Base-by-base conservation (phyloP, 768 basidiomycete species). In the Pholiota conissans region DNA sequence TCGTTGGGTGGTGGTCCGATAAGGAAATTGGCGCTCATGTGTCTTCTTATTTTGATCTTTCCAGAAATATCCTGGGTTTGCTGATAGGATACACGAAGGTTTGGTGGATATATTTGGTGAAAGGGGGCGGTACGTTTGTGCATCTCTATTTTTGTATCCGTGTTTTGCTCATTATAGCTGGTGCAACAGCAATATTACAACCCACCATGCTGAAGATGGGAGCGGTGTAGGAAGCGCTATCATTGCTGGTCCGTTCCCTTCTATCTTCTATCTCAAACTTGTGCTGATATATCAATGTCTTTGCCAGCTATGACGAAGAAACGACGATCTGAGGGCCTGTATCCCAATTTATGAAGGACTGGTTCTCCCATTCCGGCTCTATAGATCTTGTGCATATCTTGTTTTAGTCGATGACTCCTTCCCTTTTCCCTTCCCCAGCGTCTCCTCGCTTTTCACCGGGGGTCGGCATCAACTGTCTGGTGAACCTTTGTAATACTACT, bases 51-150 rank as follows among this genome's bases (percentile, higher is more conserved):
- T 28, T n/a, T 49, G 52, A 39, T 52, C 30, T n/a, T 34, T 14
- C 22, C 57, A 98, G 94, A 97, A 98, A 92, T 98, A 98, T 74
- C 97, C 97, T 29, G 86, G 90, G 35, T 99, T 98, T 69, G 84
- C 95, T 34, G 92, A 98, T 62, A 81, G 94, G 57, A 87, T 98
- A 56, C 93, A 97, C 64, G 88, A 95, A 69, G 97, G 95, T 13
- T 74, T 99, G 57, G 81, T 89, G 39, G 97, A 98, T 68, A 88
- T 99, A 59, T 97, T 98, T 68, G 97, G 97, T 11, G 95, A 97
- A 63, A 93, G 93, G 78, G 97, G 95, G 68, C 83, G 86, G 91
- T 91, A 63, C 65, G 90, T 78, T 35, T 30, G 56, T 49, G 26
- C 5, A n/a, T 45, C 53, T 32, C 20, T 60, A 20, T 13, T 27